Evolutionary conservation across 305 asterid genomes (phyloP), one percentile per base, ranked within the genome.

Genomic region (Fraxinus platypoda): DNA sequence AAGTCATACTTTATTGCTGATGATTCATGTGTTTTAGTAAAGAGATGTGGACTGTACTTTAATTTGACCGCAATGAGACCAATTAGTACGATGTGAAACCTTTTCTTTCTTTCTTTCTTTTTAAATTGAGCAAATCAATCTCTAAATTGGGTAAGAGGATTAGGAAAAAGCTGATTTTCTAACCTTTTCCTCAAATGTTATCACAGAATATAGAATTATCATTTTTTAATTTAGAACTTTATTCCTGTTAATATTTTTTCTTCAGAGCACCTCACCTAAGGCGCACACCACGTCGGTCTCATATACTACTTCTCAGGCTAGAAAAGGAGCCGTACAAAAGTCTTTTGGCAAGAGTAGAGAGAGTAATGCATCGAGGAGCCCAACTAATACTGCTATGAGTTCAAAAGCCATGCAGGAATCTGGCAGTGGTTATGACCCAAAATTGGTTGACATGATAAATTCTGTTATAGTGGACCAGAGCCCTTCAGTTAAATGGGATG

Each of bases 401-500:
- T 73, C 89, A 77, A 91, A 79, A 84, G 90, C 95, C 82, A 85
- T 81, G 19, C 88, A 82, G 75, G 92, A 83, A 80, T 78, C 91
- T 82, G 91, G 83, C 43, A 83, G 90, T 82, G 94, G 91, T 75
- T 89, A 90, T 87, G 99, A 96, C 88, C 78, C 88, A 83, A 92
- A 94, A 86, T 89, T 96, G 91, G 92, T 88, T 46, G 99, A 93
- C 81, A 94, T 92, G 97, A 94, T 96, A 83, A 96, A 94, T 83
- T 92, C 97, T 72, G 91, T 92, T 87, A 96, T 96, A 85, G 88
- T 96, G 72, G 98, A 94, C 82, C 90, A 88, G 74, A 92, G 97
- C 86, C 97, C 98, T 78, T 93, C 99, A 74, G 98, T 96, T 85
- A 96, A 96, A 88, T 96, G 99, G 99, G 97, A 94, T 79, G 99